Base-by-base conservation (phyloP, 768 basidiomycete genomes). In the Xerocomellus chrysenteron region DNA sequence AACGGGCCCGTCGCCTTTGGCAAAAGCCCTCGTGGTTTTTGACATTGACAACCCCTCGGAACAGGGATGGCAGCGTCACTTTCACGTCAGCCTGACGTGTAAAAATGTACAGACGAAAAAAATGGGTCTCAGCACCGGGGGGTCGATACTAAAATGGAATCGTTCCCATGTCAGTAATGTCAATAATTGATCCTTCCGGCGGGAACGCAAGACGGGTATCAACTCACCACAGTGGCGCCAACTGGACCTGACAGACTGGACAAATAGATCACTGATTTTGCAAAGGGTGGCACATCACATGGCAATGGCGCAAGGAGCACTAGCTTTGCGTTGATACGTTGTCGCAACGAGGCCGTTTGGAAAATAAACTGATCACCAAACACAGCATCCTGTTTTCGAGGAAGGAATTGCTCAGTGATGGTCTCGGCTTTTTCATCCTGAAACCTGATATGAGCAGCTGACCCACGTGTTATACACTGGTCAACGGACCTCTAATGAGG, bases 221-320 rank as follows among this genome's bases (percentile, higher is more conserved):
- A 43, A 59, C 72, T 63, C 44, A 73, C 72, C 44, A 72, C 58
- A 30, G 55, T 55, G 44, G 63, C 63, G 12, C 46, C 56, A 44
- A 73, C 49, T 14, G 70, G 43, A n/a, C 64, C 68, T 32, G 64
- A 64, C 17, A 62, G 32, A 51, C 63, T 72, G 17, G 71, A 68
- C 57, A 72, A 52, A 60, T 66, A 73, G 17, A 71, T 64, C 28
- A 62, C 70, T 16, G 70, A 72, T 57, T 73, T 72, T n/a, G 70
- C 72, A 58, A 70, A 61, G 1, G 72, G 66, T 21, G 63, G 58
- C 42, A 39, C 35, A 46, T 72, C 72, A 44, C 59, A 67, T n/a
- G 68, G 59, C 28, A 63, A 39, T 24, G 66, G 70, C 32, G 72
- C 52, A 10, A 68, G 68, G 11, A 72, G 56, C 41, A 64, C 33